Percentiles rank a stretch among this genome's conserved stretches.
phyloP scores from a whole-genome alignment of 108 stramenopile species.

The Skeletonema tropicum region DNA sequence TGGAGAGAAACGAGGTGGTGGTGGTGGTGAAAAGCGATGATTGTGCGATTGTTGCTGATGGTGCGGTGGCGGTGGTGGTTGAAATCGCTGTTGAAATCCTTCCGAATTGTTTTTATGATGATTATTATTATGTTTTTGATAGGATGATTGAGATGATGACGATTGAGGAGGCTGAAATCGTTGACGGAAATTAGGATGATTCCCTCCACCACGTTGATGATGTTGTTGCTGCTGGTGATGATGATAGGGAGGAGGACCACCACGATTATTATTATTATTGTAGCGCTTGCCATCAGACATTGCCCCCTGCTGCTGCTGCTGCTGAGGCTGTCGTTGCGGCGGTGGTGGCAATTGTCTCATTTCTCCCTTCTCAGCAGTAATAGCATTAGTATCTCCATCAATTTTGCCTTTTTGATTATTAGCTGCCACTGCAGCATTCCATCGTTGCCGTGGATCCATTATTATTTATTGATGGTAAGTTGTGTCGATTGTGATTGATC shows the following conservation, averaged over 20 bases:
- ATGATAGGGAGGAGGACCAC: background rate
- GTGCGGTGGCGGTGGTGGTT: background rate
- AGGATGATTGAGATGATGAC: background rate
- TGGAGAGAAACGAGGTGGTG: background rate
- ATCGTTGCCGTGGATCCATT: constrained; percentile 1
- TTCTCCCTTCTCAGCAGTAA: constrained; percentile 3
- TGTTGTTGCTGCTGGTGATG: background rate
- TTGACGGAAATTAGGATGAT: constrained; percentile 11
- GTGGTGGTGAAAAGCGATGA: background rate
- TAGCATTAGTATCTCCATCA: background rate
- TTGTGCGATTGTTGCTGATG: background rate
- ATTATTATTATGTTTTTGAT: background rate
- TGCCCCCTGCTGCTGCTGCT: background rate
- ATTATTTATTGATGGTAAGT: background rate
- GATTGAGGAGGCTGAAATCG: constrained; percentile 17
- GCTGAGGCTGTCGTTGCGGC: background rate
- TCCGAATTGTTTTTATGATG: background rate
- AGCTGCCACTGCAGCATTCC: constrained; percentile 1
- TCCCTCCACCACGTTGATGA: background rate
- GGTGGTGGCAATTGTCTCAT: background rate
- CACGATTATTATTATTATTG: background rate
- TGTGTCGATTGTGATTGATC: background rate
- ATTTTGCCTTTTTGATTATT: background rate
- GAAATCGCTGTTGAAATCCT: constrained; percentile 3
- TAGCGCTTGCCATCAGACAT: background rate